These are phyloP conservation scores for Haplosporangium sp. DNA, from an alignment of 371 early-diverging fungal genomes.

Conservation along the genomic window DNA sequence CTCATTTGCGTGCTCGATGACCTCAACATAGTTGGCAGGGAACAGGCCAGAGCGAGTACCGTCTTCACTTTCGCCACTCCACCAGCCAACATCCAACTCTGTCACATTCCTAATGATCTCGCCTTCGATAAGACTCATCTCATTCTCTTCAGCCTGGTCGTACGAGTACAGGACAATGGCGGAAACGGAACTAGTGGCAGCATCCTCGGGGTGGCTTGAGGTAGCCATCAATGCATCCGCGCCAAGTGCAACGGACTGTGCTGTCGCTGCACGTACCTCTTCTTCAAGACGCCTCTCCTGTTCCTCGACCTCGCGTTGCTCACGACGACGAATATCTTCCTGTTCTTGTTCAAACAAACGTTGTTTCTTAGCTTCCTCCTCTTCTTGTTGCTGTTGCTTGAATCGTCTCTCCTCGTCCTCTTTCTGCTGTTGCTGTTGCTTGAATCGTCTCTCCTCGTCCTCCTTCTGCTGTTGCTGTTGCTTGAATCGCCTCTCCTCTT, in stretches of 20 bases:
- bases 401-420: conserved; percentile 42
- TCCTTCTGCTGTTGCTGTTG: conserved; percentile 20
- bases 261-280: conserved; percentile 47
- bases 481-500: conserved; percentile 8
- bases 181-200: conserved; percentile 52
- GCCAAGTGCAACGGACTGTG: conserved; percentile 28
- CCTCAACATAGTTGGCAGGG: conserved; percentile 85
- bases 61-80: conserved; percentile 85
- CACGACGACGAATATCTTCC: conserved; percentile 26
- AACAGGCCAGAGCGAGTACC: conserved; percentile 87
- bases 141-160: conserved; percentile 85
- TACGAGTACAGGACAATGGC: conserved; percentile 84
- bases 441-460: conserved; percentile 29
- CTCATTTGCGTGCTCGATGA: conserved; percentile 61
- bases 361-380: conserved; percentile 59
- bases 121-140: conserved; percentile 87
- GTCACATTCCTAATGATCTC: conserved; percentile 78
- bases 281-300: conserved; percentile 41
- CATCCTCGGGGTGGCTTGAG: conserved; percentile 45
- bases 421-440: conserved; percentile 17
- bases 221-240: conserved; percentile 26
- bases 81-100: conserved; percentile 90
- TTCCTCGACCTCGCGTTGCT: conserved; percentile 34
- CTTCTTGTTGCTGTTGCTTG: conserved; percentile 37
- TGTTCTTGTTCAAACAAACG: conserved; percentile 53